These are phyloP conservation scores for Podaxis rugospora DNA, from an alignment of 768 basidiomycete genomes.

Conservation along the genomic window DNA sequence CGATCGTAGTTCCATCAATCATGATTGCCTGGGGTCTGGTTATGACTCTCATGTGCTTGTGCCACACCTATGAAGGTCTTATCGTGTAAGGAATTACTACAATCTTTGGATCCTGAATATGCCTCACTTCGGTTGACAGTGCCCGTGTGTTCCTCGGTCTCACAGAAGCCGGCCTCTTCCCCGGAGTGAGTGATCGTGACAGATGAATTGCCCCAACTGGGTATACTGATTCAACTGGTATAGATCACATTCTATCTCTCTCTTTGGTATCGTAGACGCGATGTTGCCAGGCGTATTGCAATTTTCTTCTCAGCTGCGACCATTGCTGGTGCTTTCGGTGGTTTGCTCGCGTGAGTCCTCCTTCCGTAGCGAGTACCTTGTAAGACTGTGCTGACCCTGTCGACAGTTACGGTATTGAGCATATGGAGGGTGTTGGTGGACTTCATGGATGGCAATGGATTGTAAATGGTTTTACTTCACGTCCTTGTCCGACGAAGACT, in stretches of 20 bases:
- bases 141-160: slow-evolving; percentile 36
- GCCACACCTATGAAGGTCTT: slow-evolving; percentile 25
- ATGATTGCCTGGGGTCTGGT: slow-evolving; percentile 30
- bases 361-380: background rate
- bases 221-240: background rate
- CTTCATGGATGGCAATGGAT: slow-evolving; percentile 48
- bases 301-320: slow-evolving; percentile 65
- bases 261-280: slow-evolving; percentile 56
- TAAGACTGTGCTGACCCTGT: slow-evolving; percentile 17
- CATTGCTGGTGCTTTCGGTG: slow-evolving; percentile 35
- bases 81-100: slow-evolving; percentile 16
- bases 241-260: slow-evolving; percentile 44
- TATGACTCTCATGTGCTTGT: slow-evolving; percentile 30
- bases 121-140: slow-evolving; percentile 14
- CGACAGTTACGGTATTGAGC: slow-evolving; percentile 37
- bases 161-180: slow-evolving; percentile 35
- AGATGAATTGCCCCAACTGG: background rate
- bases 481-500: background rate
- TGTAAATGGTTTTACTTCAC: slow-evolving; percentile 21
- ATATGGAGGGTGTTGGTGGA: slow-evolving; percentile 36
- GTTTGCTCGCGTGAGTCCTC: slow-evolving; percentile 38
- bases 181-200: slow-evolving; percentile 23
- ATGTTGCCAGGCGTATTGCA: slow-evolving; percentile 54
- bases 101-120: background rate
- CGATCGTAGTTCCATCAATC: slow-evolving; percentile 23